Base-by-base conservation (phyloP, 257 asterid species). In the Plantago major region DNA sequence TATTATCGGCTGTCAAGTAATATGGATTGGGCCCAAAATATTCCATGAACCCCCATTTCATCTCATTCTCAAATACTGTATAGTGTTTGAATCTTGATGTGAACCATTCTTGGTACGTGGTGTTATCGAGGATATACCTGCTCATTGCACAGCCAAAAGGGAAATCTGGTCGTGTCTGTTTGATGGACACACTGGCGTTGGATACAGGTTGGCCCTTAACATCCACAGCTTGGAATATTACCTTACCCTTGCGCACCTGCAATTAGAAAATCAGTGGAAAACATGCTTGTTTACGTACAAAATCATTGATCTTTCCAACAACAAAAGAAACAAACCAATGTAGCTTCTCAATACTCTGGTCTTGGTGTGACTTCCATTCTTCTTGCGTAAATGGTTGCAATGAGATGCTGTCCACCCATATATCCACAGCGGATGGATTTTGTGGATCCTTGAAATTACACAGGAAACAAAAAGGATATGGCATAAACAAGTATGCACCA, bases 321-420 rank as follows among this genome's bases (percentile, higher is more conserved):
- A 33, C 40, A 4, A 33, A 33, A 7, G 40, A 33, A 33, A 33
- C 40, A 1, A 33, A 33, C 6, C 40, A 33, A 3, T 4, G 49
- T 19, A 76, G 74, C 68, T 57, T 62, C 1, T 73, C 66, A 54
- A 73, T 55, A 62, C 44, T 62, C 7, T 50, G 48, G 11, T 61
- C 42, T 38, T 73, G 79, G 64, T 77, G 79, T 28, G 76, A 49
- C 43, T 63, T 60, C 76, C 82, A 73, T 28, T 77, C 79, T 55
- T 65, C 56, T 3, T 51, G 49, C 2, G 76, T 61, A 46, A 73
- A 77, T 66, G 71, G 82, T 37, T 69, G 71, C 64, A 73, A 51
- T 15, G 82, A 73, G 55, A 73, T 58, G 38, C 57, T 73, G 53
- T 62, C 79, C 11, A 47, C 74, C 75, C 70, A 66, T 50, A 77